Percentiles rank a stretch among this genome's conserved stretches.
These are phyloP conservation scores for Cordyceps tenuipes DNA, from an alignment of 2,329 filamentous ascomycete genomes.

Conservation along the genomic window DNA sequence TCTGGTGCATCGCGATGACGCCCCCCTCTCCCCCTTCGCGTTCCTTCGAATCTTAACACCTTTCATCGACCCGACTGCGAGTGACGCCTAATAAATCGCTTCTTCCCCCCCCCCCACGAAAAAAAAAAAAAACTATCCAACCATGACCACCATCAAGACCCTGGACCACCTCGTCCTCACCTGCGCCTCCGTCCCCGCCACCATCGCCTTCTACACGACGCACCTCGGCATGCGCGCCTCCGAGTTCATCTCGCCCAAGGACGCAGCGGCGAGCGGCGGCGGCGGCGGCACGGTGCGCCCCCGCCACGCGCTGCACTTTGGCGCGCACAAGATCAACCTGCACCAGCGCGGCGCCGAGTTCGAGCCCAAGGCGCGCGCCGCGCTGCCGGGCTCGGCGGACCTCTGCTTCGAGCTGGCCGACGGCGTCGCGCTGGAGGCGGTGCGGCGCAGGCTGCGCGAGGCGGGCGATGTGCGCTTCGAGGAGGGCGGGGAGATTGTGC, in stretches of 20 bases:
- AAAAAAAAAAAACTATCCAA: too few relatives aligned
- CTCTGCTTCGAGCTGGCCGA: constrained; percentile 50
- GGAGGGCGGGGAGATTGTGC: constrained; percentile 38
- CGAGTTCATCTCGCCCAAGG: constrained; percentile 36
- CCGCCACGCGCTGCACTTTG: constrained; percentile 48
- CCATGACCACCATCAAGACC: constrained; percentile 26
- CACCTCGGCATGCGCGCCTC: constrained; percentile 50
- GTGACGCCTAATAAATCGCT: too few relatives aligned
- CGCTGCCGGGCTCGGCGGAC: constrained; percentile 49
- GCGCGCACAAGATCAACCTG: constrained; percentile 53
- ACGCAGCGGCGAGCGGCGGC: too few relatives aligned
- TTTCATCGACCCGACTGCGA: too few relatives aligned
- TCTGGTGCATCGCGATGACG: background rate
- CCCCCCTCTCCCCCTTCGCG: background rate
- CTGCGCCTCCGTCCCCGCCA: constrained; percentile 39
- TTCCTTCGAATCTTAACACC: too few relatives aligned
- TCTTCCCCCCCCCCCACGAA: too few relatives aligned
- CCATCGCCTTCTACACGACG: constrained; percentile 45
- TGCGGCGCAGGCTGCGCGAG: constrained; percentile 32
- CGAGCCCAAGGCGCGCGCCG: constrained; percentile 47
- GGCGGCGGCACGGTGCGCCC: constrained; percentile 30
- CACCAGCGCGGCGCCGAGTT: constrained; percentile 51
- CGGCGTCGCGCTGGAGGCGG: constrained; percentile 32
- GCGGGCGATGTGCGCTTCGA: constrained; percentile 42
- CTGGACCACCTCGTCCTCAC: constrained; percentile 56